phyloP scores from a whole-genome alignment of 805 yeast species.

The Ogataea neopini region DNA sequence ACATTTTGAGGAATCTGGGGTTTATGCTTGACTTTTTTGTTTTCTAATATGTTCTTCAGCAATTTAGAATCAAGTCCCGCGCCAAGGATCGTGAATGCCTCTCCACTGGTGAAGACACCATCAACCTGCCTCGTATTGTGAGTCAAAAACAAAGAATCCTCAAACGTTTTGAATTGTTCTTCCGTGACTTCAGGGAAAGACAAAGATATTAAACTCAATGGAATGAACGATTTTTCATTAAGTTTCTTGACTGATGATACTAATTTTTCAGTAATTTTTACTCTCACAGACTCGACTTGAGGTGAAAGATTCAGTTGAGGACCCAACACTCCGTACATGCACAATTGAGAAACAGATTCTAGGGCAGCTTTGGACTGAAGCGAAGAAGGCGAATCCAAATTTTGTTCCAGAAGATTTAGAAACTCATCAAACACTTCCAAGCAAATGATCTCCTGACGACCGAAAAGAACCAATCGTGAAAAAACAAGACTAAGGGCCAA shows the following conservation, averaged over 20 bases:
- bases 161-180: conserved; percentile 30
- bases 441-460: conserved; percentile 26
- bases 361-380: conserved; percentile 32
- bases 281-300: conserved; percentile 25
- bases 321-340: conserved; percentile 48
- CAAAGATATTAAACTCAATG: conserved; percentile 58
- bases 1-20: conserved; percentile 11
- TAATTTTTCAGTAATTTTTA: conserved; percentile 31
- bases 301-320: conserved; percentile 29
- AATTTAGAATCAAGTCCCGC: conserved; percentile 74
- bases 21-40: conserved; percentile 37
- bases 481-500: conserved; percentile 45
- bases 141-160: conserved; percentile 53
- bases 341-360: conserved; percentile 44
- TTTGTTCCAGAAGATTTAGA: conserved; percentile 26
- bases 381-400: conserved; percentile 22
- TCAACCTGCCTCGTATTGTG: conserved; percentile 75
- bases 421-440: conserved; percentile 9
- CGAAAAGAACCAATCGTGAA: conserved; percentile 46
- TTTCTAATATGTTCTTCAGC: conserved; percentile 54
- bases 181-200: conserved; percentile 15
- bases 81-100: conserved; percentile 70
- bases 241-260: conserved; percentile 48
- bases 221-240: conserved; percentile 59
- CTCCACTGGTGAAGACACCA: conserved; percentile 76